A percentile compares a stretch with the other conserved stretches of the same genome.
Conservation (phyloP, 2,329 filamentous ascomycete species). For the Acrodontium crateriforme region DNA sequence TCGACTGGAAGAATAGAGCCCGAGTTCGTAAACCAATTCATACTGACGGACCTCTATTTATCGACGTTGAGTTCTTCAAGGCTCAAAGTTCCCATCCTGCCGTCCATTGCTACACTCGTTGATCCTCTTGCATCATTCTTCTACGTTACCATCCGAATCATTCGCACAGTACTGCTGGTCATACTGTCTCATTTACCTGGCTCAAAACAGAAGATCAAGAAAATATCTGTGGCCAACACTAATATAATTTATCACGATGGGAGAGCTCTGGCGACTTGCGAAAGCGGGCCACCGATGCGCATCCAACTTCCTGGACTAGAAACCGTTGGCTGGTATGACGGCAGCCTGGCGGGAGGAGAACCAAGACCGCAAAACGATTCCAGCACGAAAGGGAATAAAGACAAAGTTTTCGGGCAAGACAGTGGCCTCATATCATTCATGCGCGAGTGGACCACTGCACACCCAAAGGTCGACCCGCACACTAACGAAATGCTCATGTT, state of each 20-base stretch:
- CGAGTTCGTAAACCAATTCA: conserved; percentile 55
- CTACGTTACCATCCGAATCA: conserved; percentile 37
- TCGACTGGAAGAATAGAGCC: conserved; percentile 35
- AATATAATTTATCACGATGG: conserved; percentile 54
- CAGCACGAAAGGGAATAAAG: conserved; percentile 5
- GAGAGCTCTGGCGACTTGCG: conserved; percentile 53
- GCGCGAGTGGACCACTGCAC: conserved; percentile 57
- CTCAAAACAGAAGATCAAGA: conserved; percentile 44
- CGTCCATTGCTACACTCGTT: conserved; percentile 53
- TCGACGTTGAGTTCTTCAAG: conserved; percentile 35
- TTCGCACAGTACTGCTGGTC: conserved; percentile 45
- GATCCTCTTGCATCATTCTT: conserved; percentile 42
- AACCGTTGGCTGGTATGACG: conserved; percentile 59
- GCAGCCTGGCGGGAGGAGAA: conserved; percentile 37
- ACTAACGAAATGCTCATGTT: conserved; percentile 55
- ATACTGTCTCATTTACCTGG: conserved; percentile 44
- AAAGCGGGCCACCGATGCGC: conserved; percentile 56
- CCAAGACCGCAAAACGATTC: conserved; percentile 6
- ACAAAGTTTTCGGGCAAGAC: conserved; percentile 15
- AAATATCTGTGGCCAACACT: conserved; percentile 59
- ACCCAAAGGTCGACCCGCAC: conserved; percentile 51
- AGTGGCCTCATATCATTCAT: conserved; percentile 45
- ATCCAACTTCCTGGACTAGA: conserved; percentile 49
- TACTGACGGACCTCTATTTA: conserved; percentile 53
- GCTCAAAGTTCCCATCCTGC: conserved; percentile 45